Percentiles rank a stretch among this genome's conserved stretches.
These are phyloP conservation scores for Rhizophora mangle DNA, from an alignment of 345 rosid genomes.

Conservation along the genomic window DNA sequence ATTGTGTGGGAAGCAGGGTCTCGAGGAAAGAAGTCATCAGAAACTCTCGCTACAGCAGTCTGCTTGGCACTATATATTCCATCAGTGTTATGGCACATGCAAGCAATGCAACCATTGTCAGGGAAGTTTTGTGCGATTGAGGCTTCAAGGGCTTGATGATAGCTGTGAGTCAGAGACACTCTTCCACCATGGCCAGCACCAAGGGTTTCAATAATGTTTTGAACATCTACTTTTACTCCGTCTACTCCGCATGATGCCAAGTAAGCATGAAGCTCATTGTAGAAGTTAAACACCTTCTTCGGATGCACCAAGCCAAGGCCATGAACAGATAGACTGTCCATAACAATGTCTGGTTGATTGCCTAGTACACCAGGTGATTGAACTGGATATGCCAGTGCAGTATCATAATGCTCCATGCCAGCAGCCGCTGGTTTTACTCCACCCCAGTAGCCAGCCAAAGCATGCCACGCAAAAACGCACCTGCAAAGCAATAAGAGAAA, in stretches of 20 bases:
- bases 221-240: conserved; percentile 97
- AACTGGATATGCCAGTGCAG: conserved; percentile 86
- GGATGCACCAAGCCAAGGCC: conserved; percentile 97
- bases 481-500: conserved; percentile 24
- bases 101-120: conserved; percentile 91
- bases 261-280: conserved; percentile 94
- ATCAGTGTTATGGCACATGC: conserved; percentile 98
- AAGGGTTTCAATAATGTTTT: conserved; percentile 92
- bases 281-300: conserved; percentile 86
- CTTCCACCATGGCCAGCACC: conserved; percentile 98
- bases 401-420: conserved; percentile 96
- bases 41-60: conserved; percentile 90
- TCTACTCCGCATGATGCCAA: conserved; percentile 93
- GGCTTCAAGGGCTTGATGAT: conserved; percentile 85
- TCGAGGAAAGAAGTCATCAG: conserved; percentile 88
- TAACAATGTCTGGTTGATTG: conserved; percentile 94
- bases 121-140: conserved; percentile 73
- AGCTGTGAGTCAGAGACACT: conserved; percentile 90
- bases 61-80: conserved; percentile 91
- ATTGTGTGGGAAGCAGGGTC: conserved; percentile 99
- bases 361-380: conserved; percentile 89
- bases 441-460: conserved; percentile 99
- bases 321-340: conserved; percentile 88
- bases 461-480: conserved; percentile 92
- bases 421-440: conserved; percentile 96